Evolutionary conservation across 495 filamentous ascomycete species (phyloP), one percentile per base, ranked within the genome.

Genomic region (Antarctomyces pellizariae): DNA sequence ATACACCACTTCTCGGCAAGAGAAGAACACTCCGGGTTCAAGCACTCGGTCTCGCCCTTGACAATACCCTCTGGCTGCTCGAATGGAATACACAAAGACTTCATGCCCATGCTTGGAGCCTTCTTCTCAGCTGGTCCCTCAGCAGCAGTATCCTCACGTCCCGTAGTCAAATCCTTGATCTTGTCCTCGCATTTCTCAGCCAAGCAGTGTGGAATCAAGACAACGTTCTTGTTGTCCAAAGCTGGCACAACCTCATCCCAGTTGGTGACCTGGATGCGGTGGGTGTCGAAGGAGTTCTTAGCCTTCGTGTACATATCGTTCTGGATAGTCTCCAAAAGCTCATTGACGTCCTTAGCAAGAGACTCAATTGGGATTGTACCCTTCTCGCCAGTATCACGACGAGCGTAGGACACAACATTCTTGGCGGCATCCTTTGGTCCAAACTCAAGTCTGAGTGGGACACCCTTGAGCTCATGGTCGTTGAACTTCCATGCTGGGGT

Each of bases 401-500:
- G 77, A 6, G 82, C 72, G 33, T 67, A 73, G 27, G 75, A 75
- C 31, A 93, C 69, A 14, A 82, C 75, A 25, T 74, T 63, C 37
- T 78, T 76, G 22, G 70, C 75, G 2, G 70, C 67, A 45, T 95
- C 86, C 48, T 86, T 86, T 25, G 86, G 86, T 19, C 89, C 89
- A 44, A 89, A 86, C 48, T 95, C 86, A 25, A 97, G 58, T 19
- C 89, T 79, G 16, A 97, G 55, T 9, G 89, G 86, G 8, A 93
- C 71, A 46, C 86, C 86, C 49, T 79, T 82, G 32, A 91, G 57
- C 50, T 97, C 89, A 75, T 75, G 90, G 52, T 95, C 77, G 56
- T 86, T 86, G 62, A 95, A 93, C 50, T 97, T 95, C 65, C 71
- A 92, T 35, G 77, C 84, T 8, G 86, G 80, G 31, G 77, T 83